These are phyloP conservation scores for Xerocomus minutiporus DNA, from an alignment of 1,284 basidiomycete species.

Conservation along the genomic window DNA sequence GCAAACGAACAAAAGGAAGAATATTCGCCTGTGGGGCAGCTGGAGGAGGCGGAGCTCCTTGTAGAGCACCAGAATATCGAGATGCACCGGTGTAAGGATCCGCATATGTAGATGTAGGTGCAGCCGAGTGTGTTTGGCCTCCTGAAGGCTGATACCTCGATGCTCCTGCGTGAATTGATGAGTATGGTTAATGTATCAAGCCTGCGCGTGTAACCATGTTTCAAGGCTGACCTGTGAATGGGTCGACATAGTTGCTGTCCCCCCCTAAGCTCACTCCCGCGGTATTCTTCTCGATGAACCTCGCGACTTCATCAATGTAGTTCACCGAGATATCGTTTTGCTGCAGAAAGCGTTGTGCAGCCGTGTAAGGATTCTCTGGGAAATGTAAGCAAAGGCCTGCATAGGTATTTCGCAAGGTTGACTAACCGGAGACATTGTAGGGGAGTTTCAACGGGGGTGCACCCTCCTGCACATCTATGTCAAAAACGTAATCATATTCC, in stretches of 20 bases:
- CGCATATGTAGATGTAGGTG: constrained; percentile 32
- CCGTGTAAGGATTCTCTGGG: constrained; percentile 86
- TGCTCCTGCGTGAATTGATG: constrained; percentile 29
- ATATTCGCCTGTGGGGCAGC: constrained; percentile 36
- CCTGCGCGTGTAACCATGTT: constrained; percentile 18
- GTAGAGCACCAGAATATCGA: constrained; percentile 30
- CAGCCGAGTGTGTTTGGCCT: constrained; percentile 8
- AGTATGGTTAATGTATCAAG: not conserved
- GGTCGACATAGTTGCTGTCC: constrained; percentile 72
- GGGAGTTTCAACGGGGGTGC: constrained; percentile 91
- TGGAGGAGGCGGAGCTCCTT: constrained; percentile 23
- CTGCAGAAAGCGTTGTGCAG: constrained; percentile 87
- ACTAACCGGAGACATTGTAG: constrained; percentile 81
- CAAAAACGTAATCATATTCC: constrained; percentile 99
- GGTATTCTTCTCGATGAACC: constrained; percentile 93
- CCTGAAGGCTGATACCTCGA: constrained; percentile 27
- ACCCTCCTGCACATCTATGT: constrained; percentile 94
- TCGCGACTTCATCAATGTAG: constrained; percentile 89
- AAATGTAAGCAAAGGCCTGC: constrained; percentile 4
- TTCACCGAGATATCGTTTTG: constrained; percentile 78
- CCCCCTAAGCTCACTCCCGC: constrained; percentile 66
- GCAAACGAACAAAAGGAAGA: constrained; percentile 55
- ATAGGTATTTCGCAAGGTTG: not conserved
- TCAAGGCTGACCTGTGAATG: constrained; percentile 72
- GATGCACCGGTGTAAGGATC: constrained; percentile 42